Evolutionary conservation across 768 basidiomycete genomes (phyloP).

Genomic region (Dacryopinax spathularia): DNA sequence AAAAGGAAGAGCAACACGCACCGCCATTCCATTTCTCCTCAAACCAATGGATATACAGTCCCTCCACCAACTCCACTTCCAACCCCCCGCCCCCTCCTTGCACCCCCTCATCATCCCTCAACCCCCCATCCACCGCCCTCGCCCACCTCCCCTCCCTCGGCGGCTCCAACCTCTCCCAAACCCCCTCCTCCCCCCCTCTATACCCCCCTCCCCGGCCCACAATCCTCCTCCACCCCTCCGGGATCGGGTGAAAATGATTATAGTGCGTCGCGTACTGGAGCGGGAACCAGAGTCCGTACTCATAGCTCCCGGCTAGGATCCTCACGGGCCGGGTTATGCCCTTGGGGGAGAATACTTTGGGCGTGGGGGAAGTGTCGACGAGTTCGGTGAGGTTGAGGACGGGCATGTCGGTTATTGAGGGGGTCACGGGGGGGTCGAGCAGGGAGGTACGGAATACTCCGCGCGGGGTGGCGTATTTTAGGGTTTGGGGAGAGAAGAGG

Average conservation of each 20-base stretch:
- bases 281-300: slow-evolving; percentile 1
- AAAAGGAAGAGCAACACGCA: neutral
- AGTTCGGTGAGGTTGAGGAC: neutral
- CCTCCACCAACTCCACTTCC: neutral
- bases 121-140: neutral
- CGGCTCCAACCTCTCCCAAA: neutral
- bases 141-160: neutral
- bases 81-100: no score
- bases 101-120: no score
- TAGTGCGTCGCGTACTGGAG: neutral
- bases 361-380: neutral
- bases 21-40: slow-evolving; percentile 3
- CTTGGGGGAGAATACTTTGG: neutral
- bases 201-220: slow-evolving; percentile 1
- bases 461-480: neutral
- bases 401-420: neutral
- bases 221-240: neutral
- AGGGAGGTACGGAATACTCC: neutral
- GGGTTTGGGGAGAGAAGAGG: neutral
- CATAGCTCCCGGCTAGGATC: neutral
- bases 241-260: neutral
- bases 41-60: neutral
- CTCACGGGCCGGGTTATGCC: neutral
- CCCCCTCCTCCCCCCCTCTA: slow-evolving; percentile 1
- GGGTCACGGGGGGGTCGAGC: neutral